A percentile compares a stretch with the other conserved stretches of the same genome.
These are phyloP conservation scores for Sophora flavescens DNA, from an alignment of 306 rosid species.

Conservation along the genomic window DNA sequence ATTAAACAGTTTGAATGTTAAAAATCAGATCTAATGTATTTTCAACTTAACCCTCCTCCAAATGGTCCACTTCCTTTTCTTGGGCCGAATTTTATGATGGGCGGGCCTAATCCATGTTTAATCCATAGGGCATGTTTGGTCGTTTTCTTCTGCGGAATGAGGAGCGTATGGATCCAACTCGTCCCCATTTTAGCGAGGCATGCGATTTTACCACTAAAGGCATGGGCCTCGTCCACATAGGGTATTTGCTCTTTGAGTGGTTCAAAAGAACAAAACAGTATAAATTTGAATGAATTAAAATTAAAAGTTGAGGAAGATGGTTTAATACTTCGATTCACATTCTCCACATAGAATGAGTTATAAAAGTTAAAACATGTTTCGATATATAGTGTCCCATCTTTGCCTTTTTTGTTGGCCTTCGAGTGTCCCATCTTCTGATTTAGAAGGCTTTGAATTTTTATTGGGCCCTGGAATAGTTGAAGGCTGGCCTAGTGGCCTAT, in stretches of 20 bases:
- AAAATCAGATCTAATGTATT: too few species aligned
- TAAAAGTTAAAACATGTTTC: background rate
- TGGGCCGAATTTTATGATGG: background rate
- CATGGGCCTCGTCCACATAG: too few species aligned
- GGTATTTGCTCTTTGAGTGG: background rate
- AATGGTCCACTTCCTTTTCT: too few species aligned
- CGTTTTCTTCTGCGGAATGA: background rate
- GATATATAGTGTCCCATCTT: background rate
- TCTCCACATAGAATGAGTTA: background rate
- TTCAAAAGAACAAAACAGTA: too few species aligned
- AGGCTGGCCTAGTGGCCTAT: conserved; percentile 18
- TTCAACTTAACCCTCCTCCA: too few species aligned
- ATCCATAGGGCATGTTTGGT: background rate
- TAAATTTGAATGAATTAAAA: too few species aligned
- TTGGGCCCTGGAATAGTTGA: conserved; percentile 17
- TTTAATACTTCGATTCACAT: background rate
- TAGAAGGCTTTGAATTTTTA: background rate
- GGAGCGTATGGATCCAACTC: too few species aligned
- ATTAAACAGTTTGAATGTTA: too few species aligned
- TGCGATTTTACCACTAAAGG: too few species aligned
- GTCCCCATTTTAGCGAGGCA: too few species aligned
- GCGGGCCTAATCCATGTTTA: background rate
- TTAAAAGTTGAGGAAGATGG: too few species aligned
- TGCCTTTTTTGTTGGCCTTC: background rate
- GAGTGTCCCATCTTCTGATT: background rate